Base-by-base conservation (phyloP, 192 early-diverging fungal species). In the Pilobolus umbonatus region DNA sequence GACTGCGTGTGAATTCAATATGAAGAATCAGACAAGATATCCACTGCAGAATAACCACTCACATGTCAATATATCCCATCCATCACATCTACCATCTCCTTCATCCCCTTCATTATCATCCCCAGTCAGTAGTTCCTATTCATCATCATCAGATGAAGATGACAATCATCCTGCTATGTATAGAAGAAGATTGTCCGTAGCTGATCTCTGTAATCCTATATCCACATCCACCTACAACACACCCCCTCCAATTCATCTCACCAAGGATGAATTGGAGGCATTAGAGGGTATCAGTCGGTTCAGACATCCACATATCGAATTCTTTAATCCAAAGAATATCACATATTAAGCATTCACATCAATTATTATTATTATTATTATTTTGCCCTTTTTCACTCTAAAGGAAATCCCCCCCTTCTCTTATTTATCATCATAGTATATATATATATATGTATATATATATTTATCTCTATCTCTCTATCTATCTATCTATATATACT, bases 221-320 rank as follows among this genome's bases (percentile, higher is more conserved):
- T 10, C 62, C 17, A 53, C 32, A 36, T 32, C 45, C 12, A 19
- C 22, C 40, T 40, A 44, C 21, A 36, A 62, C 28, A 45, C 36
- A 11, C 44, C 43, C 43, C 44, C 62, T 9, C 25, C 25, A 28
- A 51, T 57, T 29, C 52, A 53, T 28, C 19, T 69, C 4, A 69
- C 67, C 36, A 55, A 53, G n/a, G 70, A 72, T 34, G 70, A 72
- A 28, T 52, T 72, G 21, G 70, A 72, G 48, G 70, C 61, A 4
- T 28, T 72, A 9, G 52, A 72, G 31, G 64, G 48, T 3, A 59
- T 72, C 14, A 35, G 60, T 24, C 36, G 54, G 22, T 65, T 83
- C 65, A 38, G 61, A 21, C 55, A 57, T 5, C 17, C 54, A 15
- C 52, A 26, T 15, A 50, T 35, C 0, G 50, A 46, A n/a, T 55